phyloP scores from a whole-genome alignment of 306 rosid genomes.

The Adenanthera pavonina region DNA sequence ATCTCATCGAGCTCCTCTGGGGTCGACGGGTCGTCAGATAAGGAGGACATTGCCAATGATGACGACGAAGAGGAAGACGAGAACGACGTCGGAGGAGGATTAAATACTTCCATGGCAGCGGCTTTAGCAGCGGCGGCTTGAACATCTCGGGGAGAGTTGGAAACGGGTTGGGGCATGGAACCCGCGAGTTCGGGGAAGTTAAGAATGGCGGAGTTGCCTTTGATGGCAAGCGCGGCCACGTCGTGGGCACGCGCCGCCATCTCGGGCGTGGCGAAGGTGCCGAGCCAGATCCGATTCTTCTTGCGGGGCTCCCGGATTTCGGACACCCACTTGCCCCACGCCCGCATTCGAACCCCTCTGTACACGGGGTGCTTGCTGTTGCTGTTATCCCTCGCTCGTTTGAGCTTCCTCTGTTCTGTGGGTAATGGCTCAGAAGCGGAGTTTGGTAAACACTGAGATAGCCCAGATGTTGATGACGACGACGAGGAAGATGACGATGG shows the following conservation, averaged over 20 bases:
- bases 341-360: conserved; percentile 94
- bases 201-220: conserved; percentile 86
- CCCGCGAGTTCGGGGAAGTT: conserved; percentile 85
- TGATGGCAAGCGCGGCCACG: conserved; percentile 82
- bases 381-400: conserved; percentile 47
- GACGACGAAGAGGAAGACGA: conserved; percentile 33
- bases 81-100: neutral
- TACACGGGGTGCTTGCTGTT: conserved; percentile 67
- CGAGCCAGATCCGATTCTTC: conserved; percentile 97
- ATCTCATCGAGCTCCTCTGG: conserved; percentile 84
- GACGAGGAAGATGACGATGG: conserved; percentile 36
- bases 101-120: conserved; percentile 65
- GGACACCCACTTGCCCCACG: conserved; percentile 99
- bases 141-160: conserved; percentile 80
- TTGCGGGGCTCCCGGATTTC: conserved; percentile 96
- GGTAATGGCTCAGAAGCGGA: neutral
- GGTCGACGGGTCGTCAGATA: conserved; percentile 35
- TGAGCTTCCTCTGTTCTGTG: conserved; percentile 42
- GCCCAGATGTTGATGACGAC: neutral
- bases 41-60: conserved; percentile 15
- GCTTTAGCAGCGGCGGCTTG: conserved; percentile 92
- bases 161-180: conserved; percentile 73
- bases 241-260: conserved; percentile 99
- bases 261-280: conserved; percentile 86
- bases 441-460: neutral